Evolutionary conservation across 2,329 filamentous ascomycete genomes (phyloP).

Genomic region (Penicillium sp.): DNA sequence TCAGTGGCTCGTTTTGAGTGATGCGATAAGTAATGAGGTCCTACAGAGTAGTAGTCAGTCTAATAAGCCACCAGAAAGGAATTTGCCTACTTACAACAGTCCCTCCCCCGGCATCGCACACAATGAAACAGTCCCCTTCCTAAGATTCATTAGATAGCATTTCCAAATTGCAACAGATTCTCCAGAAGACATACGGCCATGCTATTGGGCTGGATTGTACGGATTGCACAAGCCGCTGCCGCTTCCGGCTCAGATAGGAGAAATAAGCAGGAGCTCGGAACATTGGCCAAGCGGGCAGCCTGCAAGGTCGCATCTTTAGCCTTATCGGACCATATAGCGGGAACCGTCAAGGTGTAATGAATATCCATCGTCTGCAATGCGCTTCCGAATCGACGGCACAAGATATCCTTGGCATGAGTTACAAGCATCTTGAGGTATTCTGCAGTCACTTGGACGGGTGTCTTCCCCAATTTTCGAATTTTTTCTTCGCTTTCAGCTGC

Average conservation of each 20-base stretch:
- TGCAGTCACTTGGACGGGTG: not conserved
- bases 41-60: slow-evolving; percentile 7
- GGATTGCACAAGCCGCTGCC: slow-evolving; percentile 34
- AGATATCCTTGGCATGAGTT: not conserved
- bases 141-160: slow-evolving; percentile 7
- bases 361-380: slow-evolving; percentile 12
- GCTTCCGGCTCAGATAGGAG: slow-evolving; percentile 31
- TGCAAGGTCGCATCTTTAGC: slow-evolving; percentile 31
- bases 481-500: not conserved
- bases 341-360: slow-evolving; percentile 30
- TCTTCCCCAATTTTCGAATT: not conserved
- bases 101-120: slow-evolving; percentile 42
- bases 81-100: slow-evolving; percentile 29
- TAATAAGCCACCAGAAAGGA: not conserved
- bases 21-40: slow-evolving; percentile 36
- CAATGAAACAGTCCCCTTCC: slow-evolving; percentile 31
- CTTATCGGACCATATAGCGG: slow-evolving; percentile 37
- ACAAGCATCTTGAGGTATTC: slow-evolving; percentile 3
- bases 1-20: slow-evolving; percentile 22
- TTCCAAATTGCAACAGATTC: not conserved
- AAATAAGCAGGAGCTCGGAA: slow-evolving; percentile 6
- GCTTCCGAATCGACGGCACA: slow-evolving; percentile 3
- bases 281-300: slow-evolving; percentile 18
- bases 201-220: slow-evolving; percentile 25
- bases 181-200: slow-evolving; percentile 16